phyloP scores from a whole-genome alignment of 2,329 filamentous ascomycete species.

The Fusarium compactum region DNA sequence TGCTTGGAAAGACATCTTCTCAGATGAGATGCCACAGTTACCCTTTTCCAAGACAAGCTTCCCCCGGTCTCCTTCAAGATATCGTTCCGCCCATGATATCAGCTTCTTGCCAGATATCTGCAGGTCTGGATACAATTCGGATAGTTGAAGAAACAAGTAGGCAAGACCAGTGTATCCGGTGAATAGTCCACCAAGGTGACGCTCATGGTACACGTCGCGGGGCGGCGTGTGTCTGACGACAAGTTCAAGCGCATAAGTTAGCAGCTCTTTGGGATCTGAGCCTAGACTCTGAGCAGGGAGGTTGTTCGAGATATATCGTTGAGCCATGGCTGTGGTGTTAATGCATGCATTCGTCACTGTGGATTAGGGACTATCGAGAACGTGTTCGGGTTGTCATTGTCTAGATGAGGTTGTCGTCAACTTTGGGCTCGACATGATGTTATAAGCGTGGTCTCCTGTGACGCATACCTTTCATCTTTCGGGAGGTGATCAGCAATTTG shows the following conservation, averaged over 20 bases:
- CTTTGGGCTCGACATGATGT: constrained; percentile 24
- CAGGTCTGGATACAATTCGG: constrained; percentile 57
- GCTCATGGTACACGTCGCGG: constrained; percentile 50
- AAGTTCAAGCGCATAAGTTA: constrained; percentile 53
- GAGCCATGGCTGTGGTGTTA: constrained; percentile 38
- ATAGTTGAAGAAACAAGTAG: constrained; percentile 66
- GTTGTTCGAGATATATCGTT: constrained; percentile 53
- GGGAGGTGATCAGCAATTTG: constrained; percentile 35
- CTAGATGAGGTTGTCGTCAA: constrained; percentile 17
- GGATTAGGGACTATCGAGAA: constrained; percentile 1
- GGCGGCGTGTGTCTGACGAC: constrained; percentile 55
- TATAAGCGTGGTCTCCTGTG: constrained; percentile 34
- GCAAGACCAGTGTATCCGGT: constrained; percentile 67
- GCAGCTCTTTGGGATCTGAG: constrained; percentile 46
- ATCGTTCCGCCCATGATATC: constrained; percentile 60
- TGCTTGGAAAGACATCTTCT: constrained; percentile 61
- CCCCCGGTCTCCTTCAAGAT: constrained; percentile 57
- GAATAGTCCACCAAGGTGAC: constrained; percentile 61
- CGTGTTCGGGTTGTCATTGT: constrained; percentile 11
- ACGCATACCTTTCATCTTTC: constrained; percentile 39
- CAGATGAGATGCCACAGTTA: constrained; percentile 63
- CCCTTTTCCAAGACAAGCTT: constrained; percentile 53
- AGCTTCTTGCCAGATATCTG: constrained; percentile 57
- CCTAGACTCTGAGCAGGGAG: constrained; percentile 48
- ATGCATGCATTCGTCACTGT: constrained; percentile 8